Base-by-base conservation (phyloP, 306 rosid genomes). In the Dryas octopetala region DNA sequence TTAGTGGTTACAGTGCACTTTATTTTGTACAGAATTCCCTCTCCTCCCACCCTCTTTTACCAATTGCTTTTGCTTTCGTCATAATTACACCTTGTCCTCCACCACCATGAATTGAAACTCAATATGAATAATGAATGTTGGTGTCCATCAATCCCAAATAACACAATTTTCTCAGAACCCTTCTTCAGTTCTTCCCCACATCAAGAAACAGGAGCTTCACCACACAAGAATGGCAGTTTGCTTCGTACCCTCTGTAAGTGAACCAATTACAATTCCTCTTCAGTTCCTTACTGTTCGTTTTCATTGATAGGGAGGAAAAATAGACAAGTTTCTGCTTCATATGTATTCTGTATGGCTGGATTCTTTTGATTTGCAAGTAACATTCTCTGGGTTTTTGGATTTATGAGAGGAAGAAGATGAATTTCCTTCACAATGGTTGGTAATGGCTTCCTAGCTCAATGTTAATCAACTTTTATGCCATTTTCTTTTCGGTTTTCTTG, bases 11-110 rank as follows among this genome's bases (percentile, higher is more conserved):
- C 23, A 0, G 85, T 72, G 74, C 72, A 57, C 97, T 95, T 92
- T 92, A 90, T 76, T 92, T 95, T 88, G 93, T 83, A 91, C 83
- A 13, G 77, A 79, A 78, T 86, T 91, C 98, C 98, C 97, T 86
- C 97, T 97, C 38, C 38, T 32, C 38, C 38, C 38, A 32, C 38
- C 86, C 58, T 74, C 80, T 74, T 81, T 86, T 48, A 74, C 89
- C 87, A 59, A 71, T 55, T 76, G 88, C 91, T 82, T 90, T 90
- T 81, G 85, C 86, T 76, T 80, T 75, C 52, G 59, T 86, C 83
- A 84, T 92, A 17, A 96, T 88, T 84, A 88, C 54, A 48, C 85
- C 83, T 80, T 78, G 88, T 88, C 91, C 11, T 79, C 87, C 88
- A 61, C 74, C 70, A 55, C 70, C 51, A 50, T 59, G 63, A 32